These are phyloP conservation scores for Tympanopsis confertula DNA, from an alignment of 2,329 filamentous ascomycete genomes.

Conservation along the genomic window DNA sequence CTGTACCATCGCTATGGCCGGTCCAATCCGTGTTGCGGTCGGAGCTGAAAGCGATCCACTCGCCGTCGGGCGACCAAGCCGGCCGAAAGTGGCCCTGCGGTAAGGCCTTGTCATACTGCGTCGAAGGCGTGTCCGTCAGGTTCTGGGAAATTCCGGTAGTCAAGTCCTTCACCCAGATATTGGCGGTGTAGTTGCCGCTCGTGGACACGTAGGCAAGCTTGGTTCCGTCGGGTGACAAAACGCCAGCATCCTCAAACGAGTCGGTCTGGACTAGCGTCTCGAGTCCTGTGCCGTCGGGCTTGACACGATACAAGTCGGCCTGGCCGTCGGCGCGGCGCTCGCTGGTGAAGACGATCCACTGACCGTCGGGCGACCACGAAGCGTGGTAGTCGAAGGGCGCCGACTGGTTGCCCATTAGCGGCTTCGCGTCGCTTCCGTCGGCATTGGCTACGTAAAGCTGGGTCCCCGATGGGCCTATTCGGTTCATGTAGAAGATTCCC, in stretches of 20 bases:
- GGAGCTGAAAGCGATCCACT: constrained; percentile 26
- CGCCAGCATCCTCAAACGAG: constrained; percentile 22
- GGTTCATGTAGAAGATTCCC: constrained; percentile 7
- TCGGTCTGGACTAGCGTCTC: constrained; percentile 17
- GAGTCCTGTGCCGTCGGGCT: constrained; percentile 19
- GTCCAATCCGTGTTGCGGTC: constrained; percentile 27
- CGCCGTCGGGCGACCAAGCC: constrained; percentile 24
- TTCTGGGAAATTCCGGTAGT: constrained; percentile 16
- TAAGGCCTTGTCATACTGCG: constrained; percentile 8
- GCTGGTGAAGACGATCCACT: constrained; percentile 25
- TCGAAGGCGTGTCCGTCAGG: constrained; percentile 18
- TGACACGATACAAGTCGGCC: constrained; percentile 24
- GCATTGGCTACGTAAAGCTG: constrained; percentile 18
- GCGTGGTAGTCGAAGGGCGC: constrained; percentile 24
- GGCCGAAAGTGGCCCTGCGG: constrained; percentile 25
- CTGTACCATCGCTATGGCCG: constrained; percentile 23
- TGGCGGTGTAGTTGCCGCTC: constrained; percentile 17
- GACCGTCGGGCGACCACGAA: constrained; percentile 21
- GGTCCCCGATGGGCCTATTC: constrained; percentile 8
- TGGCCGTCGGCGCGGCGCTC: constrained; percentile 26
- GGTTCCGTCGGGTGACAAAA: constrained; percentile 23
- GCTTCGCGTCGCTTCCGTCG: constrained; percentile 22
- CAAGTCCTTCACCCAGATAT: constrained; percentile 26
- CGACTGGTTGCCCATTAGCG: constrained; percentile 14
- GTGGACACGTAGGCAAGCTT: constrained; percentile 26